Conservation (phyloP, 192 early-diverging fungal species). For the Jimgerdemannia flammicorona region DNA sequence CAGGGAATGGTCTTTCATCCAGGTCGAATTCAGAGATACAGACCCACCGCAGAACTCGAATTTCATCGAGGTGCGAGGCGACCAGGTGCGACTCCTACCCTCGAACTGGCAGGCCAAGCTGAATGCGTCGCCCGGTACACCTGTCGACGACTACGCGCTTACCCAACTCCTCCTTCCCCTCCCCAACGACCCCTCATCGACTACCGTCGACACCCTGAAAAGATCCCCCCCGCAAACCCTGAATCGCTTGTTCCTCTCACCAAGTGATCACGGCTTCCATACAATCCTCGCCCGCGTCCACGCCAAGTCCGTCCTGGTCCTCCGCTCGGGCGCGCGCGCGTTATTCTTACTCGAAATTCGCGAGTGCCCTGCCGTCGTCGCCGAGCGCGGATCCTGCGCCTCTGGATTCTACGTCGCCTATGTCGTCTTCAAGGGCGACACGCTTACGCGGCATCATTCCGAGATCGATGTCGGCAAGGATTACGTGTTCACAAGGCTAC, state of each 20-base stretch:
- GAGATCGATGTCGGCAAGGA: not conserved
- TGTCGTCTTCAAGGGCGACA: not conserved
- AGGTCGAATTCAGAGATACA: not conserved
- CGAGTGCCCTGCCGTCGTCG: not conserved
- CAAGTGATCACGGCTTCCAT: not conserved
- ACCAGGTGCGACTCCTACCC: not conserved
- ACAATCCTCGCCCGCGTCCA: not conserved
- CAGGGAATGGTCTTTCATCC: not conserved
- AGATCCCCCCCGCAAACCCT: not conserved
- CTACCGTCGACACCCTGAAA: not conserved
- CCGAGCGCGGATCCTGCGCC: not conserved
- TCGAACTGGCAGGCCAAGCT: not conserved
- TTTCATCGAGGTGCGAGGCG: not conserved
- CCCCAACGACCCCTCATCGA: no score
- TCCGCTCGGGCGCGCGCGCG: not conserved
- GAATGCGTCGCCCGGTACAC: not conserved
- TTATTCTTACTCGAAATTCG: not conserved
- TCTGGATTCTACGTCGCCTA: not conserved
- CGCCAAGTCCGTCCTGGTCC: not conserved
- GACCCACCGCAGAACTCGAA: not conserved
- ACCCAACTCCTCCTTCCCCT: not conserved
- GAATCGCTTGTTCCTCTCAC: not conserved
- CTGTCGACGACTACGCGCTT: not conserved
- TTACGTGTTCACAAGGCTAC: not conserved
- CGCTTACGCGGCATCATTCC: not conserved